Conservation (phyloP, 768 basidiomycete species). For the Leccinum subgranulosum region DNA sequence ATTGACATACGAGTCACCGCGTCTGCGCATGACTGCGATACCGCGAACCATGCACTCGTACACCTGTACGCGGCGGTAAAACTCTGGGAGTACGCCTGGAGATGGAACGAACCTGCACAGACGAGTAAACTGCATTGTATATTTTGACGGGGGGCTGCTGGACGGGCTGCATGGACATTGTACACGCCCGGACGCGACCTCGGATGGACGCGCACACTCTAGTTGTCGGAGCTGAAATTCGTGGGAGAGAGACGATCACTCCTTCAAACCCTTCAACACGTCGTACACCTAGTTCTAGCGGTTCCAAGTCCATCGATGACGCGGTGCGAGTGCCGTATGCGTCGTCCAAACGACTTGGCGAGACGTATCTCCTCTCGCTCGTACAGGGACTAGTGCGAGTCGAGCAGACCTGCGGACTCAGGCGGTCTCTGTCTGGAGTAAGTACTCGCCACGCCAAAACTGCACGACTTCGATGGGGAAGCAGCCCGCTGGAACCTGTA, state of each 20-base stretch:
- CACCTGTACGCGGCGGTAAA: slow-evolving; percentile 47
- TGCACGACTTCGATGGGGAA: slow-evolving; percentile 27
- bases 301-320: slow-evolving; percentile 20
- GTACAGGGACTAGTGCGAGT: slow-evolving; percentile 20
- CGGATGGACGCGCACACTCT: slow-evolving; percentile 23
- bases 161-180: slow-evolving; percentile 27
- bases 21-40: slow-evolving; percentile 96
- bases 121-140: slow-evolving; percentile 91
- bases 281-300: slow-evolving; percentile 30
- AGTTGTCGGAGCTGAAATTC: slow-evolving; percentile 32
- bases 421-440: not conserved
- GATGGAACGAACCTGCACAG: slow-evolving; percentile 61
- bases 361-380: slow-evolving; percentile 1
- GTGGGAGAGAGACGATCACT: slow-evolving; percentile 13
- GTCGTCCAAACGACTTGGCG: slow-evolving; percentile 10
- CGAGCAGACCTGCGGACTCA: slow-evolving; percentile 23
- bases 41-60: slow-evolving; percentile 98
- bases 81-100: not conserved
- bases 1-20: slow-evolving; percentile 94
- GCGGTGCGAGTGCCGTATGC: slow-evolving; percentile 18
- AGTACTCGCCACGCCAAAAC: slow-evolving; percentile 28
- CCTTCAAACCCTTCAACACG: slow-evolving; percentile 11
- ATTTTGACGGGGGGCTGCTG: slow-evolving; percentile 68
- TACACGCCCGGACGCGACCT: slow-evolving; percentile 28
- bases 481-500: slow-evolving; percentile 14